A percentile compares a stretch with the other conserved stretches of the same genome.
Conservation (phyloP, 164 flowering plant species). For the Taxillus chinensis region DNA sequence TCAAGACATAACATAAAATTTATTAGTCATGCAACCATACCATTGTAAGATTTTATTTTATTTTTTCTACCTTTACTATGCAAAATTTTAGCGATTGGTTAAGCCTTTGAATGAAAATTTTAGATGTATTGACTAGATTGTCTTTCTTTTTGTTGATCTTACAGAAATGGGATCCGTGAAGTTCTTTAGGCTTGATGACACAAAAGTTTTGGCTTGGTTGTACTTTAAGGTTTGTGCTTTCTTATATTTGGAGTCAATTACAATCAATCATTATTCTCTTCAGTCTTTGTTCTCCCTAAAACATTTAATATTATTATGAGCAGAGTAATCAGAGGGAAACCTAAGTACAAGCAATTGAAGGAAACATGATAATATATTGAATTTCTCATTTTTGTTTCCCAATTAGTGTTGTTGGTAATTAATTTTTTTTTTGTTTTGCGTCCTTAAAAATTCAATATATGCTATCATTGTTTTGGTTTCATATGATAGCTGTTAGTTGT, state of each 20-base stretch:
- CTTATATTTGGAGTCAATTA: slow-evolving; percentile 5
- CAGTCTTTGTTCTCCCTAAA: background rate
- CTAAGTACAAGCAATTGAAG: background rate
- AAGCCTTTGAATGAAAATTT: too few relatives aligned
- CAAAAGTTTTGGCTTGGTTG: slow-evolving; percentile 75
- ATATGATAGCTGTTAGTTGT: too few relatives aligned
- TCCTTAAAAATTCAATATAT: too few relatives aligned
- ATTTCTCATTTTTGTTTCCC: background rate
- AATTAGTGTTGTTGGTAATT: background rate
- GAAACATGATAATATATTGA: background rate
- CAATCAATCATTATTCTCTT: background rate
- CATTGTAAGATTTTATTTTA: too few relatives aligned
- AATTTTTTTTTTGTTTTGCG: too few relatives aligned
- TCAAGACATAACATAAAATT: too few relatives aligned
- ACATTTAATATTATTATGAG: background rate
- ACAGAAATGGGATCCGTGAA: slow-evolving; percentile 69
- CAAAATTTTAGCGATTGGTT: too few relatives aligned
- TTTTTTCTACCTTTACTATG: too few relatives aligned
- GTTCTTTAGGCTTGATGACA: slow-evolving; percentile 85
- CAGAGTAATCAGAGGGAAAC: background rate
- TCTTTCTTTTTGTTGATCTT: slow-evolving; percentile 1
- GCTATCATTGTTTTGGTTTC: too few relatives aligned
- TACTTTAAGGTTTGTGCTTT: slow-evolving; percentile 49
- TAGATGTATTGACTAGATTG: too few relatives aligned
- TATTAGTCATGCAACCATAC: too few relatives aligned